Base-by-base conservation (phyloP, 805 yeast genomes). In the Starmerella sp. region DNA sequence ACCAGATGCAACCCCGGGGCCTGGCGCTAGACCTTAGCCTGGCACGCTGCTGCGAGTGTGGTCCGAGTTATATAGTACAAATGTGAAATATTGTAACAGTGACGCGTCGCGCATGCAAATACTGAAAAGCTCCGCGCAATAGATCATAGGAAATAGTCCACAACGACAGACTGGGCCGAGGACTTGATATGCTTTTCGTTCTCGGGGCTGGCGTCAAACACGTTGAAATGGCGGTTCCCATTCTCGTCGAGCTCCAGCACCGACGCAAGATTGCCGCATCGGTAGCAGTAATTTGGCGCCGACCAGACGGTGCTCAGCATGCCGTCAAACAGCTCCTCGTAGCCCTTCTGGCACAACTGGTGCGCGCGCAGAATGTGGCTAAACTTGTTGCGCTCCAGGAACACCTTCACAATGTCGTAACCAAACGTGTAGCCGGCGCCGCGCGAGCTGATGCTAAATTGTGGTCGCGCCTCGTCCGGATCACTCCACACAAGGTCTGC, bases 391-490 rank as follows among this genome's bases (percentile, higher is more conserved):
- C 85, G 77, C 54, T 79, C 77, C 54, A 93, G 73, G 68, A 95
- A 93, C 64, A 87, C 86, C 66, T 84, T 83, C 52, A 89, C 96
- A 49, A 95, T 91, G 60, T 86, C 93, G 42, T 80, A 74, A 17
- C 98, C 98, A 74, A 93, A 93, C 28, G 93, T 86, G 69, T 91
- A 93, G 5, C 99, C 99, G 1, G 99, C 99, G 42, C 99, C 99
- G 64, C 99, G 71, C 1, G 98, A 95, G 34, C 90, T 82, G 22
- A 93, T 77, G 60, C 90, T 83, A 68, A 93, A 93, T 64, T 89
- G 95, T 3, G 69, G 69, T 52, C 74, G 75, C 54, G 84, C 86
- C 35, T 86, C 84, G 68, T 95, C 97, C 0, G 99, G 99, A 66
- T 93, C 99, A 28, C 93, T 83, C 99, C 99, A 93, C 17, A 93